A percentile compares a stretch with the other conserved stretches of the same genome.
These are phyloP conservation scores for Stenogyne calaminthoides DNA, from an alignment of 305 asterid species.

Conservation along the genomic window DNA sequence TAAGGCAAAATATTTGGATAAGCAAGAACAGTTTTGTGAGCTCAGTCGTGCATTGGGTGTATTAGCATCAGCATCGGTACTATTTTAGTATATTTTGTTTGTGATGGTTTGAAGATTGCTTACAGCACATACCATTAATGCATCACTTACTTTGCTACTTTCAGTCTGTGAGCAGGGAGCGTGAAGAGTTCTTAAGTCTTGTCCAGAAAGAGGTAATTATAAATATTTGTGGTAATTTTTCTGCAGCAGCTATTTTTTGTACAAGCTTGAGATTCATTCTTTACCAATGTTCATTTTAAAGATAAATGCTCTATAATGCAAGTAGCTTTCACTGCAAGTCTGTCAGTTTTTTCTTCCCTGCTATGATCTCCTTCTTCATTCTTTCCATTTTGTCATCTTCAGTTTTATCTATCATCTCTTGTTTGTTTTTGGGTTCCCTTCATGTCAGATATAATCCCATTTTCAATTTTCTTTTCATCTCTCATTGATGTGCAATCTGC, in stretches of 20 bases:
- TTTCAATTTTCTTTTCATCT: not conserved
- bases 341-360: slow-evolving; percentile 7
- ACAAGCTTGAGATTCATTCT: not conserved
- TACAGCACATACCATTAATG: slow-evolving; percentile 28
- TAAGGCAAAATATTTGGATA: slow-evolving; percentile 61
- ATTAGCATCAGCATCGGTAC: slow-evolving; percentile 91
- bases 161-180: slow-evolving; percentile 98
- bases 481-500: slow-evolving; percentile 35
- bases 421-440: not conserved
- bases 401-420: not conserved
- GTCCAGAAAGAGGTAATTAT: slow-evolving; percentile 89
- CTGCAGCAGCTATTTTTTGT: slow-evolving; percentile 11
- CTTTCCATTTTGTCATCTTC: slow-evolving; percentile 21
- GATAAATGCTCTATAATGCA: not conserved
- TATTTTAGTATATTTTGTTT: slow-evolving; percentile 31
- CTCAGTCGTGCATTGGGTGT: slow-evolving; percentile 96
- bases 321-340: not conserved
- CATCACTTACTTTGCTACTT: slow-evolving; percentile 39
- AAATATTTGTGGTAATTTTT: slow-evolving; percentile 14
- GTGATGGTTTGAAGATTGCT: slow-evolving; percentile 30
- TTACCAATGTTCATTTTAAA: slow-evolving; percentile 6
- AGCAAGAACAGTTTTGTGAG: slow-evolving; percentile 92
- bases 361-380: slow-evolving; percentile 4
- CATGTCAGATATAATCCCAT: not conserved
- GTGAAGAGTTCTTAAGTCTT: slow-evolving; percentile 93